Evolutionary conservation across 2,329 filamentous ascomycete species (phyloP).

Genomic region (Beauveria scarabaeidicola): DNA sequence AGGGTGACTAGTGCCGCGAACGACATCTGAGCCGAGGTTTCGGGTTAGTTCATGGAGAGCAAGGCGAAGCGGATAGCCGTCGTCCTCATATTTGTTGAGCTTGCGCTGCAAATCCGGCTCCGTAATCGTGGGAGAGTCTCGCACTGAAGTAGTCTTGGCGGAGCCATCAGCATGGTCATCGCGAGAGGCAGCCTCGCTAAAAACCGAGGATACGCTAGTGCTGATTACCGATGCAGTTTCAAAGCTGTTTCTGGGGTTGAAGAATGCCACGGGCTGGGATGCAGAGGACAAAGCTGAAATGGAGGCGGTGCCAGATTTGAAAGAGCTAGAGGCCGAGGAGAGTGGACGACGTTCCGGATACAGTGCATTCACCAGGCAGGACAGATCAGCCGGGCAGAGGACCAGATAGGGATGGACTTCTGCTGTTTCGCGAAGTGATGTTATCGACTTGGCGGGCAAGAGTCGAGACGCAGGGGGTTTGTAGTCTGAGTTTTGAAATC

Average conservation of each 20-base stretch:
- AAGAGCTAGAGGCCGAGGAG: constrained; percentile 52
- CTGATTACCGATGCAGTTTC: constrained; percentile 65
- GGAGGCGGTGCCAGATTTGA: constrained; percentile 58
- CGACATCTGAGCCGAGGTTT: constrained; percentile 52
- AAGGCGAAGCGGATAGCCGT: constrained; percentile 55
- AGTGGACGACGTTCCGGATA: constrained; percentile 66
- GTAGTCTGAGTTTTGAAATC: constrained; percentile 49
- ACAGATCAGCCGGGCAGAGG: constrained; percentile 68
- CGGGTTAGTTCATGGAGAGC: constrained; percentile 65
- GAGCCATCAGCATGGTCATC: constrained; percentile 54
- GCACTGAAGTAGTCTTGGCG: constrained; percentile 38
- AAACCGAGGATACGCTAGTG: constrained; percentile 62
- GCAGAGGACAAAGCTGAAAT: constrained; percentile 59
- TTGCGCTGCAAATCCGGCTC: constrained; percentile 36
- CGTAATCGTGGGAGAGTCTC: constrained; percentile 45
- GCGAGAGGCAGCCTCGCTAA: constrained; percentile 59
- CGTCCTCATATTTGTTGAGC: constrained; percentile 50
- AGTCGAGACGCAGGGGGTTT: constrained; percentile 47
- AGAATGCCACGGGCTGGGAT: constrained; percentile 60
- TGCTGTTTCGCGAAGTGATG: constrained; percentile 64
- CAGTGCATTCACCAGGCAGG: constrained; percentile 72
- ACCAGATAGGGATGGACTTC: constrained; percentile 76
- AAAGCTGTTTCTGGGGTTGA: constrained; percentile 44
- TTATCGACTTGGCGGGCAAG: constrained; percentile 62
- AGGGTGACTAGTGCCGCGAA: constrained; percentile 64